Conservation (phyloP, 306 rosid genomes). For the Abrus pulchellus region DNA sequence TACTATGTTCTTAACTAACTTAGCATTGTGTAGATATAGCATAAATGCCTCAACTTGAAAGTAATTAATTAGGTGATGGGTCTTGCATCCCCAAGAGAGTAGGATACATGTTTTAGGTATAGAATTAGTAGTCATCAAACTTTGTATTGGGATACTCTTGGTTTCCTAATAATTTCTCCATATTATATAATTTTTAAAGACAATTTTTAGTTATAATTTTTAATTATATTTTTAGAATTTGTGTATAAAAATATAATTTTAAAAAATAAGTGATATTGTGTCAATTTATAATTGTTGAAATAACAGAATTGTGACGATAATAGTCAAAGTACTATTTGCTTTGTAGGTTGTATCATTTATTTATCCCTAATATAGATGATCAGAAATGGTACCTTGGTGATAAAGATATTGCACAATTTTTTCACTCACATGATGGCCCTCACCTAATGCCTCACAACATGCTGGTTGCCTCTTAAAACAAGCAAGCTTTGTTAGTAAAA, state of each 20-base stretch:
- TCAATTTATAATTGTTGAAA: no score
- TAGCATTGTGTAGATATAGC: slow-evolving; percentile 37
- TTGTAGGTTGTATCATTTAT: slow-evolving; percentile 36
- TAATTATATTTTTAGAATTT: no score
- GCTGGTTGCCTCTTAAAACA: background rate
- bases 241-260: no score
- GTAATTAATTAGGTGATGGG: slow-evolving; percentile 36
- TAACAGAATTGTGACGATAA: background rate
- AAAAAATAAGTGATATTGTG: no score
- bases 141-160: slow-evolving; percentile 19
- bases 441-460: slow-evolving; percentile 24
- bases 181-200: no score
- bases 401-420: background rate
- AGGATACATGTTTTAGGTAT: slow-evolving; percentile 11
- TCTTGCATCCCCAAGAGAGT: background rate
- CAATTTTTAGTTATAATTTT: no score
- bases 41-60: slow-evolving; percentile 16
- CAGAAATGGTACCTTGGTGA: background rate
- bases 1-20: slow-evolving; percentile 9
- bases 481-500: background rate
- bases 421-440: slow-evolving; percentile 15
- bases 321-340: background rate
- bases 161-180: slow-evolving; percentile 27
- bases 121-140: background rate
- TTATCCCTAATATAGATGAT: slow-evolving; percentile 23